Conservation (phyloP, 176 grass and related monocot species). For the Urochloa ruziziensis region DNA sequence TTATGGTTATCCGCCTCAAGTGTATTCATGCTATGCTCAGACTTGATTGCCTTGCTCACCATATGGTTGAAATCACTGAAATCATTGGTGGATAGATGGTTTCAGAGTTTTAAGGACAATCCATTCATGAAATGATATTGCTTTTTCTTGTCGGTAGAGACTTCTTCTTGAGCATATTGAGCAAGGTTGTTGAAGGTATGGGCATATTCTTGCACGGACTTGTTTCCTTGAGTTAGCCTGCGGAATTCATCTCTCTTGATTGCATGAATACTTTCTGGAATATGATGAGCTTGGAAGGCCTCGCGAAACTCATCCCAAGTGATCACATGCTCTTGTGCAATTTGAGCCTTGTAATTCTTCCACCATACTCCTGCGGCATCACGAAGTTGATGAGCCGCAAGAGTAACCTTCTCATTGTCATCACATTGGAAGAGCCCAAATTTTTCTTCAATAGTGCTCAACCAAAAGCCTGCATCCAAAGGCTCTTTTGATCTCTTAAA, state of each 20-base stretch:
- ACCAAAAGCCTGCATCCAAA: neutral
- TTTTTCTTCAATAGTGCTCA: neutral
- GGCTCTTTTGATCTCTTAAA: neutral
- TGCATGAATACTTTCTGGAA: neutral
- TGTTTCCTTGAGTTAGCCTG: neutral
- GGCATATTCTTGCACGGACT: neutral
- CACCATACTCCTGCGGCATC: neutral
- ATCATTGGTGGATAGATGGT: too few relatives aligned
- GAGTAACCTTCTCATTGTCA: neutral
- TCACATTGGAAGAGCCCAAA: neutral
- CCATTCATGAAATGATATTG: too few relatives aligned
- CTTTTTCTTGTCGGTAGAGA: neutral
- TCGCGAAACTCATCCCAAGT: neutral
- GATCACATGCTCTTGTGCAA: fast-evolving
- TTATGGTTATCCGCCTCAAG: neutral
- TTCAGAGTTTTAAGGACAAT: too few relatives aligned
- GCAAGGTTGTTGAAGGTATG: neutral
- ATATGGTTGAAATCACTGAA: neutral
- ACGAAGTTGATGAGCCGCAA: neutral
- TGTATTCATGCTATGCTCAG: neutral
- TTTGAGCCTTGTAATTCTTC: neutral
- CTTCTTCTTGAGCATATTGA: neutral
- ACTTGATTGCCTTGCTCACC: neutral
- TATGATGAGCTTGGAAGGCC: neutral
- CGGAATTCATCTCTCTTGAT: neutral